A percentile compares a stretch with the other conserved stretches of the same genome.
These are phyloP conservation scores for Arachis stenosperma DNA, from an alignment of 306 rosid species.

Conservation along the genomic window DNA sequence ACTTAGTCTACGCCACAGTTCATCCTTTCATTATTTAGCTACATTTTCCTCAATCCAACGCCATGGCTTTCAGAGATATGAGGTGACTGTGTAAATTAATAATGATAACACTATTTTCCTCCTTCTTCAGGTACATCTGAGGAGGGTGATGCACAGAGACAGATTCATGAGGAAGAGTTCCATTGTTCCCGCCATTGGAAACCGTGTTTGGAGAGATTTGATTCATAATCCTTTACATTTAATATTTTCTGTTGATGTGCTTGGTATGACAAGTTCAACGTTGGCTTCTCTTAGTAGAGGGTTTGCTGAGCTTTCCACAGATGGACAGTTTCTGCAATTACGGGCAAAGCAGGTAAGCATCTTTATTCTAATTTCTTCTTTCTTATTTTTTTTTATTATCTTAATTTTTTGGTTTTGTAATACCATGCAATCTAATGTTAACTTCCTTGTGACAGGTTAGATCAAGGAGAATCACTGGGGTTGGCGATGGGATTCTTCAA, in stretches of 20 bases:
- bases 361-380: conserved; percentile 15
- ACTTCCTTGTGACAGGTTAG: conserved; percentile 61
- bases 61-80: conserved; percentile 14
- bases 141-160: conserved; percentile 94
- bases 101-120: conserved; percentile 35
- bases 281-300: conserved; percentile 93
- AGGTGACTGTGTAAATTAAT: conserved; percentile 12
- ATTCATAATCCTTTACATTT: conserved; percentile 95
- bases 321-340: conserved; percentile 88
- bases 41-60: conserved; percentile 21
- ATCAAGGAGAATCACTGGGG: conserved; percentile 95
- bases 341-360: conserved; percentile 87
- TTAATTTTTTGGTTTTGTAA: neutral
- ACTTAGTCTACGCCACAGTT: neutral
- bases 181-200: conserved; percentile 79
- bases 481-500: conserved; percentile 92
- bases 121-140: conserved; percentile 79
- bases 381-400: neutral
- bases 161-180: conserved; percentile 96
- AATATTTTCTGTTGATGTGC: conserved; percentile 90
- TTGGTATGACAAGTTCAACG: conserved; percentile 99
- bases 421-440: conserved; percentile 36
- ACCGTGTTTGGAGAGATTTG: conserved; percentile 95
- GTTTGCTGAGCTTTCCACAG: conserved; percentile 96
- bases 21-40: conserved; percentile 20